phyloP scores from a whole-genome alignment of 2,329 filamentous ascomycete species.

The Colletotrichum musae region DNA sequence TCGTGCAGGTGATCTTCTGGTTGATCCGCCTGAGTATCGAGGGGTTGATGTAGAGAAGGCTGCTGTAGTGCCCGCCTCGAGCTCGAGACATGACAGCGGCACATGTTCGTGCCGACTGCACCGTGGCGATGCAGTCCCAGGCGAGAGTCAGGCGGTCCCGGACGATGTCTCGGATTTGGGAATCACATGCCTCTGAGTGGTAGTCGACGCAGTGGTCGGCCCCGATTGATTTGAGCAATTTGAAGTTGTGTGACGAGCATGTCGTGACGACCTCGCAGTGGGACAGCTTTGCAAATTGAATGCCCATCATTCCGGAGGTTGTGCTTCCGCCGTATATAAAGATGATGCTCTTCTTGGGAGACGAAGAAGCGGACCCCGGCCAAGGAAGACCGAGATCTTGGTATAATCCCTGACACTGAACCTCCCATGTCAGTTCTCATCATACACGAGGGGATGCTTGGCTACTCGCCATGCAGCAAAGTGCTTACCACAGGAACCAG shows the following conservation, averaged over 20 bases:
- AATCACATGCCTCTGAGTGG: slow-evolving; percentile 45
- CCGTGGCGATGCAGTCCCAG: slow-evolving; percentile 54
- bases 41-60: slow-evolving; percentile 55
- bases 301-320: slow-evolving; percentile 68
- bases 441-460: too few species aligned
- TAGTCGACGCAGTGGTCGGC: slow-evolving; percentile 65
- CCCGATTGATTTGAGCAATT: slow-evolving; percentile 57
- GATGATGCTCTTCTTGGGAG: slow-evolving; percentile 51
- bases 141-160: slow-evolving; percentile 47
- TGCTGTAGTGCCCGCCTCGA: slow-evolving; percentile 53
- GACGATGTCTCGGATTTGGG: slow-evolving; percentile 45
- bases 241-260: slow-evolving; percentile 55
- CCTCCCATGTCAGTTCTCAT: not conserved
- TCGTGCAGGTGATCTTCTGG: slow-evolving; percentile 48
- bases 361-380: slow-evolving; percentile 56
- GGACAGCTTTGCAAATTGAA: slow-evolving; percentile 60
- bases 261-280: slow-evolving; percentile 57
- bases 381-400: slow-evolving; percentile 60
- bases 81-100: slow-evolving; percentile 47
- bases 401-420: slow-evolving; percentile 62
- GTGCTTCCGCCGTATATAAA: slow-evolving; percentile 66
- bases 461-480: not conserved
- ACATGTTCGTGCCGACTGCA: slow-evolving; percentile 48
- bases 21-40: slow-evolving; percentile 55
- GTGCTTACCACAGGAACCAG: slow-evolving; percentile 53